Percentiles rank a stretch among this genome's conserved stretches.
Evolutionary conservation across 805 yeast species (phyloP).

Genomic region (Lachancea quebecensis): DNA sequence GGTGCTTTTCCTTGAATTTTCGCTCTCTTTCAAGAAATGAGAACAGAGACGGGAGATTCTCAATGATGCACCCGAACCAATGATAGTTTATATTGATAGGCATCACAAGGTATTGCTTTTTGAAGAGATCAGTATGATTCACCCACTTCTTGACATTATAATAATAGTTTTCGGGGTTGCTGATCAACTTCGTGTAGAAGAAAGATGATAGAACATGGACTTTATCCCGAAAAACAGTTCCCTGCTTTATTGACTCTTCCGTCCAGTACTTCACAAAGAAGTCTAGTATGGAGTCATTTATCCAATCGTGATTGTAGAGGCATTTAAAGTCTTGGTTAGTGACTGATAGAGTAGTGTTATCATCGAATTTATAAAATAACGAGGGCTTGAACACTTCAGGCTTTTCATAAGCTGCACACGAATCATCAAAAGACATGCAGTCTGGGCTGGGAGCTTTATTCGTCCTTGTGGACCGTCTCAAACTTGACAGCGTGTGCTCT

Average conservation of each 20-base stretch:
- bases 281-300: slow-evolving; percentile 83
- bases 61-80: slow-evolving; percentile 81
- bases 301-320: slow-evolving; percentile 73
- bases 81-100: slow-evolving; percentile 80
- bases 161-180: slow-evolving; percentile 41
- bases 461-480: slow-evolving; percentile 4
- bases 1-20: slow-evolving; percentile 5
- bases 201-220: slow-evolving; percentile 71
- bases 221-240: slow-evolving; percentile 31
- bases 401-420: slow-evolving; percentile 10
- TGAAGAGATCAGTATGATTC: slow-evolving; percentile 53
- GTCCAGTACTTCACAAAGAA: slow-evolving; percentile 65
- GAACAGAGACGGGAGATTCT: slow-evolving; percentile 37
- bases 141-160: slow-evolving; percentile 74
- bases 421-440: neutral
- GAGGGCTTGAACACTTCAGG: slow-evolving; percentile 34
- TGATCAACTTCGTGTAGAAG: slow-evolving; percentile 62
- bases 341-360: slow-evolving; percentile 49
- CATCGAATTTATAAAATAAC: slow-evolving; percentile 46
- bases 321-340: slow-evolving; percentile 71
- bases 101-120: slow-evolving; percentile 54
- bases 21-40: slow-evolving; percentile 10
- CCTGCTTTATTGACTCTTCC: slow-evolving; percentile 29
- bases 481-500: slow-evolving; percentile 2
- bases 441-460: neutral